Evolutionary conservation across 208 protist genomes (phyloP).

Genomic region (Leptomonas pyrrhocoris): DNA sequence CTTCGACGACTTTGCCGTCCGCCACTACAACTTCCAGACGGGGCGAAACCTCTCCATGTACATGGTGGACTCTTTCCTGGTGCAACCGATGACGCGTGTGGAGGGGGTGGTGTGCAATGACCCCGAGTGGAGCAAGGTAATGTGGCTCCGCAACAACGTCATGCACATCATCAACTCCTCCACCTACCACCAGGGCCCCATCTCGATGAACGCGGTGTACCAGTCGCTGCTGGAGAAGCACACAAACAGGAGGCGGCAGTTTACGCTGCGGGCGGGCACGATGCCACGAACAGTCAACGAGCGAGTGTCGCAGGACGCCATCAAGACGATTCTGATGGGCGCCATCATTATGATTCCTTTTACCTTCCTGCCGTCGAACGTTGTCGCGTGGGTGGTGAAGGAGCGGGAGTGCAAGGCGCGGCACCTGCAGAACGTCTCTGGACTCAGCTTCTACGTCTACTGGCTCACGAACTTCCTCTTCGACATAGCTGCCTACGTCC

Average conservation of each 20-base stretch:
- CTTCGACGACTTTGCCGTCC: slow-evolving; percentile 27
- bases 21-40: slow-evolving; percentile 27
- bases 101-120: slow-evolving; percentile 31
- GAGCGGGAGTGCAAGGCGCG: slow-evolving; percentile 72
- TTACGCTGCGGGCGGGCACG: slow-evolving; percentile 16
- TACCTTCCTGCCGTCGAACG: slow-evolving; percentile 67
- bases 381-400: slow-evolving; percentile 79
- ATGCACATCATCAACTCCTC: slow-evolving; percentile 70
- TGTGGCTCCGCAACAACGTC: slow-evolving; percentile 6
- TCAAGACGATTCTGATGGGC: slow-evolving; percentile 55
- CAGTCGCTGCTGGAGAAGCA: slow-evolving; percentile 37
- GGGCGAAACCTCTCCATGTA: slow-evolving; percentile 31
- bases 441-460: slow-evolving; percentile 65
- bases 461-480: slow-evolving; percentile 84
- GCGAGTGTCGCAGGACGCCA: slow-evolving; percentile 25
- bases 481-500: slow-evolving; percentile 64
- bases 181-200: slow-evolving; percentile 42
- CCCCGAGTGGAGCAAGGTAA: slow-evolving; percentile 15
- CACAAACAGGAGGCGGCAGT: slow-evolving; percentile 1
- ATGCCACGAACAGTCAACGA: slow-evolving; percentile 30
- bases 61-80: slow-evolving; percentile 38
- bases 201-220: slow-evolving; percentile 32
- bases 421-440: slow-evolving; percentile 77
- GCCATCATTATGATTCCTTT: slow-evolving; percentile 78
- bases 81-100: slow-evolving; percentile 43